phyloP scores from a whole-genome alignment of 495 filamentous ascomycete species.

The Aspergillus haitiensis region DNA sequence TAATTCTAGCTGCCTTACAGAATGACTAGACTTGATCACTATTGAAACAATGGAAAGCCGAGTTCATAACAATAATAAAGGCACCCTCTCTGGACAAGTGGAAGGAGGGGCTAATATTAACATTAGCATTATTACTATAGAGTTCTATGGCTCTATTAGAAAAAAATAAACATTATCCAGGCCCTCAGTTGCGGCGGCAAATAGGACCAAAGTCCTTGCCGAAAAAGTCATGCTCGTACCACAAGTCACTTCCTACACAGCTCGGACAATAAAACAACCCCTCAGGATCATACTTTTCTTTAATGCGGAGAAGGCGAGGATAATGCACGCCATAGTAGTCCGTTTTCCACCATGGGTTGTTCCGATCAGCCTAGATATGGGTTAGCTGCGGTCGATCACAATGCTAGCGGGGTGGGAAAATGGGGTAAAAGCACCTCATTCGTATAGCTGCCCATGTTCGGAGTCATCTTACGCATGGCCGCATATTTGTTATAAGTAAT shows the following conservation, averaged over 20 bases:
- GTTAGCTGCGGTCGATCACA: background rate
- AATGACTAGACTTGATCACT: too few relatives aligned
- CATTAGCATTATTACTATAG: too few relatives aligned
- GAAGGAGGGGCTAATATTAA: too few relatives aligned
- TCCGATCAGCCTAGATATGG: slow-evolving; percentile 17
- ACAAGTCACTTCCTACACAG: slow-evolving; percentile 52
- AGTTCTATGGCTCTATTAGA: too few relatives aligned
- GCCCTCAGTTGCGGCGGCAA: background rate
- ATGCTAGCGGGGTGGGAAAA: background rate
- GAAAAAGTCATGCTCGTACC: slow-evolving; percentile 21
- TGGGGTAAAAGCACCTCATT: slow-evolving; percentile 34
- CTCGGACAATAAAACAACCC: slow-evolving; percentile 51
- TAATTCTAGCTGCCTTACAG: too few relatives aligned
- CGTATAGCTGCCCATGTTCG: slow-evolving; percentile 39
- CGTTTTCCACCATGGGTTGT: slow-evolving; percentile 21
- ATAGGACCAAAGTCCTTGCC: slow-evolving; percentile 21
- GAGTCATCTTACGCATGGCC: slow-evolving; percentile 38
- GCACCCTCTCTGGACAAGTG: too few relatives aligned
- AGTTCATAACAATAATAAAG: too few relatives aligned
- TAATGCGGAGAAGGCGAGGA: slow-evolving; percentile 40
- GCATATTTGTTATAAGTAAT: slow-evolving; percentile 53
- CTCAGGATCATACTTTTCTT: slow-evolving; percentile 54
- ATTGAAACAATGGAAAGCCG: too few relatives aligned
- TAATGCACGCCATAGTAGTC: slow-evolving; percentile 36
- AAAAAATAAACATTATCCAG: too few relatives aligned